These are phyloP conservation scores for Trichoderma endophyticum DNA, from an alignment of 2,329 filamentous ascomycete genomes.

Conservation along the genomic window DNA sequence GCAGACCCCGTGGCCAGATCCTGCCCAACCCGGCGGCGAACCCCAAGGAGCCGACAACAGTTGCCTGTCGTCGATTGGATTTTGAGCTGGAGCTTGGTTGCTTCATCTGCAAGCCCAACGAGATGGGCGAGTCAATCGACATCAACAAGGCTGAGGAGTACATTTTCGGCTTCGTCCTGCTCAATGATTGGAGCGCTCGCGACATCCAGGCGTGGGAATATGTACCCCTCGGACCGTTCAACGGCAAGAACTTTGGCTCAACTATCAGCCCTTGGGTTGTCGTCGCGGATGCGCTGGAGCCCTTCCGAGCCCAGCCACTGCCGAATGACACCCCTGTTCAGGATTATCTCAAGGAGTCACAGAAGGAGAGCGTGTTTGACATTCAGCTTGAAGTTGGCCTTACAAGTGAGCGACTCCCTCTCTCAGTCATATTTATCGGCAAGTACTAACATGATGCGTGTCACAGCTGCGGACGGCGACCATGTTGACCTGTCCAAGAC, in stretches of 20 bases:
- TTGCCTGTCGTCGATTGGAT: conserved; percentile 62
- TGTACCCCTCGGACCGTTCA: conserved; percentile 59
- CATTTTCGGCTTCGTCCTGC: conserved; percentile 66
- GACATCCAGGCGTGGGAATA: conserved; percentile 63
- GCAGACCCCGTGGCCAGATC: conserved; percentile 71
- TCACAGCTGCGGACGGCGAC: conserved; percentile 31
- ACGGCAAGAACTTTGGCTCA: conserved; percentile 59
- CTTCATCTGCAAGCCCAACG: conserved; percentile 65
- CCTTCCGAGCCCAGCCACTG: conserved; percentile 25
- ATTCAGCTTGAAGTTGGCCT: conserved; percentile 40
- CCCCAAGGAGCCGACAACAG: conserved; percentile 56
- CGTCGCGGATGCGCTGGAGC: conserved; percentile 54
- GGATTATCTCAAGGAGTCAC: conserved; percentile 54
- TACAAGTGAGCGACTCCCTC: conserved; percentile 33
- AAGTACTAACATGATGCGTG: background rate
- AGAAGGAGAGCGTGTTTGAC: conserved; percentile 34
- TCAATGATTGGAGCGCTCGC: conserved; percentile 64
- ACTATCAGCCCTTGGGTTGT: conserved; percentile 62
- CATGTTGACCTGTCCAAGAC: conserved; percentile 35
- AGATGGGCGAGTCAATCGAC: conserved; percentile 63
- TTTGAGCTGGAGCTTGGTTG: conserved; percentile 77
- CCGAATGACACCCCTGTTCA: conserved; percentile 36
- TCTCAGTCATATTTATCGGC: too few relatives aligned
- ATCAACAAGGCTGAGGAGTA: conserved; percentile 65
- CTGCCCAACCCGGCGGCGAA: conserved; percentile 45